Evolutionary conservation across 1,139 yeast species (phyloP), one percentile per base, ranked within the genome.

Genomic region (Casaregolazyma suthepensis): DNA sequence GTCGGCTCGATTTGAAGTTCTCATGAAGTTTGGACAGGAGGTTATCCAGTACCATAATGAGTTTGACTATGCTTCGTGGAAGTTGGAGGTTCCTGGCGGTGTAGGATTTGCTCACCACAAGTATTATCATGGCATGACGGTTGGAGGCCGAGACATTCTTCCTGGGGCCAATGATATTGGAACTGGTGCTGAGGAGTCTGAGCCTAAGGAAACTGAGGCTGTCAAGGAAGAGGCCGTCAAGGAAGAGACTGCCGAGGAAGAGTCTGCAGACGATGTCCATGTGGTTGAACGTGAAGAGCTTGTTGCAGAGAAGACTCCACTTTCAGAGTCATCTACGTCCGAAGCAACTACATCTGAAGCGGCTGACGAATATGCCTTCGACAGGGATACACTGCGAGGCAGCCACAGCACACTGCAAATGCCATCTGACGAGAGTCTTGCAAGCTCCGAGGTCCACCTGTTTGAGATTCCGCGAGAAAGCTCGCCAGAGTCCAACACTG

Each of bases 61-160:
- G 6, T 42, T n/a, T 43, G 51, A 48, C n/a, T 48, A 48, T 29
- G 42, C 52, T 19, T 22, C 37, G 12, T 49, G 46, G 46, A 19
- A 22, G 19, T 18, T 49, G 15, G 47, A 43, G 26, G 15, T 43
- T 20, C 47, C 48, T 13, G 26, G 12, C n/a, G 52, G 52, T 22
- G 15, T 43, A 6, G 22, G 20, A 23, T 49, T 49, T 20, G 47
- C 52, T 19, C 35, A 22, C 7, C 23, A 37, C 45, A 29, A 49
- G 19, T 49, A 49, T 29, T 49, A 49, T 31, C 47, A 43, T 23
- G 52, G 52, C 23, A 49, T 49, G 52, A 35, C 31, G 17, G 37
- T 43, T 1, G 23, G 23, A 10, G 44, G 38, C 15, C 38, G 15
- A 9, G 37, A 45, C 13, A 19, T 46, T 12, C 26, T 46, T 13